Base-by-base conservation (phyloP, 495 filamentous ascomycete genomes). In the Amorphotheca resinae region DNA sequence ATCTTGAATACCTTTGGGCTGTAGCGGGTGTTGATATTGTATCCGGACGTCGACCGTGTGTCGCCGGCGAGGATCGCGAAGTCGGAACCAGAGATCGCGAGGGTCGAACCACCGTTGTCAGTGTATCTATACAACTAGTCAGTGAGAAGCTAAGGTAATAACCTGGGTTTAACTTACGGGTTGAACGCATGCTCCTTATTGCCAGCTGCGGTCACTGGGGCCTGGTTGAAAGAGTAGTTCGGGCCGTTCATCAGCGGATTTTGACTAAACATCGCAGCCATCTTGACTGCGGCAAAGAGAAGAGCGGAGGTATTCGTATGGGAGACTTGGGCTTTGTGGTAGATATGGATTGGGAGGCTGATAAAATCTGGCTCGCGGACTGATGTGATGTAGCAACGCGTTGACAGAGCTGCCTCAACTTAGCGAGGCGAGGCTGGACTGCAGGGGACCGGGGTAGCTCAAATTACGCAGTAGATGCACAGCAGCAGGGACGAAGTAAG, bases 21-120 rank as follows among this genome's bases (percentile, higher is more conserved):
- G 67, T 82, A 87, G 39, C 91, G 82, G 21, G 87, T 85, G 70
- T 96, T 94, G 76, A 98, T 98, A 71, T 82, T 96, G 77, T 96
- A 98, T 59, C 91, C 91, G 31, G 80, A 78, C 33, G 89, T 94
- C 44, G 83, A 81, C 52, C 91, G 84, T 44, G 91, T 98, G 66
- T 98, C 91, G 61, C 91, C 91, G 33, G 91, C 91, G 58, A 98
- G 73, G 63, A 98, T 88, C 43, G 87, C 72, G 70, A 96, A 98
- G 66, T 91, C 82, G 58, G 79, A 77, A 52, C 91, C 91, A 25
- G 83, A 78, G 62, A 98, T 96, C 56, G 91, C 91, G 45, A 98
- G 76, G 22, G 91, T 95, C 39, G 86, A 93, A 52, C 91, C 91
- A 49, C 91, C 91, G 58, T 98, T 98, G 67, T 98, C 91, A 51